phyloP scores from a whole-genome alignment of 805 yeast genomes.

The Candida arabinofermentans region DNA sequence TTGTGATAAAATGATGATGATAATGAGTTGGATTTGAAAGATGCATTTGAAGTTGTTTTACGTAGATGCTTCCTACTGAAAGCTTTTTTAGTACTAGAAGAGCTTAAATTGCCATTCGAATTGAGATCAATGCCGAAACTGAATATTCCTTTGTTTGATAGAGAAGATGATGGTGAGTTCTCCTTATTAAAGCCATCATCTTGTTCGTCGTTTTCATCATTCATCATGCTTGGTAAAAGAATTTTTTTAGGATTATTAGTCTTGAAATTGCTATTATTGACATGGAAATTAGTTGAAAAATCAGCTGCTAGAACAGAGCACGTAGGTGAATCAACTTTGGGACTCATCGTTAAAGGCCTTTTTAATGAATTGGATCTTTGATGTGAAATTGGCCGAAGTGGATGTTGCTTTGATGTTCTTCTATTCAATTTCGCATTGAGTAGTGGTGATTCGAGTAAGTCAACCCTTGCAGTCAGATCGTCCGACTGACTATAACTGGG shows the following conservation, averaged over 20 bases:
- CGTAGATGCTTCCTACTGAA: constrained; percentile 12
- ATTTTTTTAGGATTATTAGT: constrained; percentile 21
- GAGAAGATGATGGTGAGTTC: neutral
- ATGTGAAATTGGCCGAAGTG: constrained; percentile 8
- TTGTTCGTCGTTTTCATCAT: constrained; percentile 6
- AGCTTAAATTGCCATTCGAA: neutral
- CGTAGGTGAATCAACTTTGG: constrained; percentile 39
- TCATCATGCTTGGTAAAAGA: constrained; percentile 20
- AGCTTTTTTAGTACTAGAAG: constrained; percentile 7
- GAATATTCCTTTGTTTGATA: neutral
- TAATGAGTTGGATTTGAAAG: constrained; percentile 18
- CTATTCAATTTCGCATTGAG: constrained; percentile 8
- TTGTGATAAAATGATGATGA: constrained; percentile 19
- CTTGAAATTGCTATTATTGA: constrained; percentile 17
- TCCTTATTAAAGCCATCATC: constrained; percentile 13
- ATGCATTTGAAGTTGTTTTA: constrained; percentile 10
- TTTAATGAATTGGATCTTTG: constrained; percentile 24
- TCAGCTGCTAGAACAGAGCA: constrained; percentile 35
- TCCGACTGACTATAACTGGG: constrained; percentile 15
- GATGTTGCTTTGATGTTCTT: neutral
- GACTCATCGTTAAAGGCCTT: constrained; percentile 31
- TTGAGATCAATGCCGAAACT: neutral
- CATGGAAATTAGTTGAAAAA: constrained; percentile 35
- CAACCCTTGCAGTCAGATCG: constrained; percentile 6
- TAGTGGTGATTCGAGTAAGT: constrained; percentile 23